Conservation (phyloP, 2,329 filamentous ascomycete genomes). For the Drechslerella coelobrocha region DNA sequence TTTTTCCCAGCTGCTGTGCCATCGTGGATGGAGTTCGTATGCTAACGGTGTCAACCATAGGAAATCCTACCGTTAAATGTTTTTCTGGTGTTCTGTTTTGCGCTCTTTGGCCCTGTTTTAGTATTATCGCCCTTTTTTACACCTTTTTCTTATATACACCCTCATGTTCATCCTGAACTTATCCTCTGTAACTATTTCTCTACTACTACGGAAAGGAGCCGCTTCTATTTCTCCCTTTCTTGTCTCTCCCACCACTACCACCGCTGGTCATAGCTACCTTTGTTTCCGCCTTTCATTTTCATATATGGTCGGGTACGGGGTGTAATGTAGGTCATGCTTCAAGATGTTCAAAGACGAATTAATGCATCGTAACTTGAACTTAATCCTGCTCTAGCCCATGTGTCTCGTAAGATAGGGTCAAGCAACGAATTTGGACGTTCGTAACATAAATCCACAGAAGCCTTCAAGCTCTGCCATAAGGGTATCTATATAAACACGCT, state of each 20-base stretch:
- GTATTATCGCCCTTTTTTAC: constrained; percentile 20
- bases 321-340: constrained; percentile 51
- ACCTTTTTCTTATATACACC: constrained; percentile 49
- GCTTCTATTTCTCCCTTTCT: constrained; percentile 15
- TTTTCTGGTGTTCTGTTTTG: constrained; percentile 12
- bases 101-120: constrained; percentile 26
- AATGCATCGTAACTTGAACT: constrained; percentile 50
- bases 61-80: constrained; percentile 51
- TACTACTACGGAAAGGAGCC: constrained; percentile 30
- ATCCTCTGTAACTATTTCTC: constrained; percentile 39
- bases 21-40: neutral
- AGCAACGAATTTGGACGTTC: neutral
- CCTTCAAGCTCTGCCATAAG: neutral
- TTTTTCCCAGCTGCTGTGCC: neutral
- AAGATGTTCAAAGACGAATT: constrained; percentile 49
- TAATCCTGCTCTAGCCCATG: constrained; percentile 7
- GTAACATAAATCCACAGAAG: constrained; percentile 5
- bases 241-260: constrained; percentile 27
- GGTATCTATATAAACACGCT: constrained; percentile 33
- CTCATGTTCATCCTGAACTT: constrained; percentile 17
- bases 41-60: constrained; percentile 21
- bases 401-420: constrained; percentile 7
- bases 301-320: constrained; percentile 36
- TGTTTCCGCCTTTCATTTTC: constrained; percentile 34
- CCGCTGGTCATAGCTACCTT: constrained; percentile 35